These are phyloP conservation scores for Colletotrichum cordylinicola DNA, from an alignment of 2,329 filamentous ascomycete genomes.

Conservation along the genomic window DNA sequence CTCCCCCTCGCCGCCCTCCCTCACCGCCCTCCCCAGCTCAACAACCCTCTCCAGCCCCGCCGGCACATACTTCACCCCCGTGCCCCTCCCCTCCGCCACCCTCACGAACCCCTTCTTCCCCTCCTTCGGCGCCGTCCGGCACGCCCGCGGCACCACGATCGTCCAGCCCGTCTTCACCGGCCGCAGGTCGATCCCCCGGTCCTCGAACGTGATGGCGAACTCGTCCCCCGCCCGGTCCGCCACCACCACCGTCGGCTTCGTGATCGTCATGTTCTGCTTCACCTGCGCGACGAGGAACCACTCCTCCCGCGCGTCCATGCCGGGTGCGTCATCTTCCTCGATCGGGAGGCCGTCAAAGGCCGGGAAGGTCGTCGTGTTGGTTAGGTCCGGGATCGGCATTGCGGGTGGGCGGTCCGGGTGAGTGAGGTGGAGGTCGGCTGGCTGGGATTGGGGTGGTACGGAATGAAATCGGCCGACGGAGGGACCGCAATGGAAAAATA, in stretches of 20 bases:
- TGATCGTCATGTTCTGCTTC: slow-evolving; percentile 54
- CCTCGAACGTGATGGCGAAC: slow-evolving; percentile 54
- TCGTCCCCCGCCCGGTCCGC: slow-evolving; percentile 42
- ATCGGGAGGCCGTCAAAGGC: slow-evolving; percentile 35
- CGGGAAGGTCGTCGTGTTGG: slow-evolving; percentile 37
- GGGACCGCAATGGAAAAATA: neutral
- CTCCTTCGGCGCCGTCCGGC: slow-evolving; percentile 37
- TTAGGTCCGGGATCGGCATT: slow-evolving; percentile 35
- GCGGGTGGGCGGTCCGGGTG: neutral
- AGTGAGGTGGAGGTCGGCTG: neutral
- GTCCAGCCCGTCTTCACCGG: slow-evolving; percentile 46
- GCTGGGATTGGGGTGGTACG: neutral
- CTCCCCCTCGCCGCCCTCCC: slow-evolving; percentile 16
- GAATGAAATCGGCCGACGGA: neutral
- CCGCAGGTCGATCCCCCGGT: slow-evolving; percentile 36
- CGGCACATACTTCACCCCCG: slow-evolving; percentile 36
- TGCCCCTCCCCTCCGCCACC: slow-evolving; percentile 36
- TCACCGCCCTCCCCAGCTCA: slow-evolving; percentile 28
- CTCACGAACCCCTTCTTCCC: slow-evolving; percentile 45
- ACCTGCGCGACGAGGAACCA: slow-evolving; percentile 50
- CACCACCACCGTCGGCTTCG: slow-evolving; percentile 52
- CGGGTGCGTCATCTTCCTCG: slow-evolving; percentile 2
- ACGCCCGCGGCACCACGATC: slow-evolving; percentile 40
- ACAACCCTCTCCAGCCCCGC: slow-evolving; percentile 29
- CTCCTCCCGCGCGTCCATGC: slow-evolving; percentile 23